These are phyloP conservation scores for Ophiostoma novo-ulmi DNA, from an alignment of 2,329 filamentous ascomycete genomes.

Conservation along the genomic window DNA sequence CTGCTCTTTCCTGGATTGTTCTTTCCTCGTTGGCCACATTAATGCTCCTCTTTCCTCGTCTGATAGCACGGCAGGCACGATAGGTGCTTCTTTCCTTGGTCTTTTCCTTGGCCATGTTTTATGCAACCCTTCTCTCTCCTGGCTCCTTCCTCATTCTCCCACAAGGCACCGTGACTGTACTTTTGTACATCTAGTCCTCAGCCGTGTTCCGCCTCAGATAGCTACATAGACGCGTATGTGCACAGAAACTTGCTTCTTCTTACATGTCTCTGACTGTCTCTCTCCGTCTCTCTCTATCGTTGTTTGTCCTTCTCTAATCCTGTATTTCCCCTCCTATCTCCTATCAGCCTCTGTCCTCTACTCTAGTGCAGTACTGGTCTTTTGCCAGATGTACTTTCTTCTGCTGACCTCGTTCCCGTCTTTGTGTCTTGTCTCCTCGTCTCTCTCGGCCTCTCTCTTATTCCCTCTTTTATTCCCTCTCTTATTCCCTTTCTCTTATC, in stretches of 20 bases:
- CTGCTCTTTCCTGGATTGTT: neutral
- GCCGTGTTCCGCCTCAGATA: neutral
- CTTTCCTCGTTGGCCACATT: neutral
- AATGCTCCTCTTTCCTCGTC: too few species aligned
- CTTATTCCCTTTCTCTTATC: neutral
- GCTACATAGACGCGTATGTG: neutral
- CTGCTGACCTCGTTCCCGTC: neutral
- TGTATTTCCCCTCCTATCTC: neutral
- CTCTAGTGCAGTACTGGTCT: neutral
- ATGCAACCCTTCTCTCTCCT: neutral
- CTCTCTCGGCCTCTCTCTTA: neutral
- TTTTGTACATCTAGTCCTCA: neutral
- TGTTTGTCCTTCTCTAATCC: neutral
- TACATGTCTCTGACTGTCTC: neutral
- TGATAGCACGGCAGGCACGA: neutral
- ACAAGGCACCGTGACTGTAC: neutral
- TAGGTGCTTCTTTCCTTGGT: neutral
- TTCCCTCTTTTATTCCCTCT: neutral
- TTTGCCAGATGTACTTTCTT: neutral
- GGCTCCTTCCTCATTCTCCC: neutral
- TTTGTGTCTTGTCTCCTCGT: too few species aligned
- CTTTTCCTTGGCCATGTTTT: too few species aligned
- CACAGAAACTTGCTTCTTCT: neutral
- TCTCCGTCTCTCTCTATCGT: neutral
- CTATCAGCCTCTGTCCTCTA: neutral